phyloP scores from a whole-genome alignment of 139 green algal genomes.

The Closterium sp. region DNA sequence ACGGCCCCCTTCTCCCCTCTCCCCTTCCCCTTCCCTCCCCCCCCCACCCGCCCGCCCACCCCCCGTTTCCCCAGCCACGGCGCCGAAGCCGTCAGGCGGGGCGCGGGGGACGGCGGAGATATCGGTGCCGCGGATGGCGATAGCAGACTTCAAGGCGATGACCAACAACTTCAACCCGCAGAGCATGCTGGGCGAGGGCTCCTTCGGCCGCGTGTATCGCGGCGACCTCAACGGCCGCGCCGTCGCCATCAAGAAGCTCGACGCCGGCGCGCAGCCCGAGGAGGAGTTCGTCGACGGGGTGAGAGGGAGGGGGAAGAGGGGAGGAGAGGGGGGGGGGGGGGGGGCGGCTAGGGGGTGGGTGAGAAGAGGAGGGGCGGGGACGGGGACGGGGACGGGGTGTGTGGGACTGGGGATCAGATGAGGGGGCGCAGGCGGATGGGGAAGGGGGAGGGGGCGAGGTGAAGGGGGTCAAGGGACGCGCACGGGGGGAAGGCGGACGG shows the following conservation, averaged over 20 bases:
- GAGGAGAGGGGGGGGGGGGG: no score
- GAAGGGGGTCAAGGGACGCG: neutral
- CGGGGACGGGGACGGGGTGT: neutral
- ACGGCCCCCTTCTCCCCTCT: no score
- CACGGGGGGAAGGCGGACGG: neutral
- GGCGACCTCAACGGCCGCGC: constrained; percentile 11
- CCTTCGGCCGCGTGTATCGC: constrained; percentile 46
- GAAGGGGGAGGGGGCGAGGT: neutral
- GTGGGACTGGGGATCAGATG: neutral
- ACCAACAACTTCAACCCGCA: constrained; percentile 41
- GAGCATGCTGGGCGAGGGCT: constrained; percentile 42
- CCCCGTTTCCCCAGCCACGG: neutral
- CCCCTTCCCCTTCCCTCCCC: no score
- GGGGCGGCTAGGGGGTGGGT: no score
- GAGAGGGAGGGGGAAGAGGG: neutral
- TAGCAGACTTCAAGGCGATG: constrained; percentile 27
- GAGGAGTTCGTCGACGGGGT: constrained; percentile 38
- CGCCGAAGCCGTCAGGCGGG: neutral
- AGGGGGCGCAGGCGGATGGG: neutral
- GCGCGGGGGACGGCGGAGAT: neutral
- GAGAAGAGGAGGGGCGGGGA: neutral
- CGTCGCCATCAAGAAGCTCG: constrained; percentile 44
- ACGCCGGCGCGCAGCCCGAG: constrained; percentile 35
- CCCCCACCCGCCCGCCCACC: no score
- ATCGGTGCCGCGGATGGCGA: neutral